Percentiles rank a stretch among this genome's conserved stretches.
These are phyloP conservation scores for Geotrichum ghanense DNA, from an alignment of 805 yeast genomes.

Conservation along the genomic window DNA sequence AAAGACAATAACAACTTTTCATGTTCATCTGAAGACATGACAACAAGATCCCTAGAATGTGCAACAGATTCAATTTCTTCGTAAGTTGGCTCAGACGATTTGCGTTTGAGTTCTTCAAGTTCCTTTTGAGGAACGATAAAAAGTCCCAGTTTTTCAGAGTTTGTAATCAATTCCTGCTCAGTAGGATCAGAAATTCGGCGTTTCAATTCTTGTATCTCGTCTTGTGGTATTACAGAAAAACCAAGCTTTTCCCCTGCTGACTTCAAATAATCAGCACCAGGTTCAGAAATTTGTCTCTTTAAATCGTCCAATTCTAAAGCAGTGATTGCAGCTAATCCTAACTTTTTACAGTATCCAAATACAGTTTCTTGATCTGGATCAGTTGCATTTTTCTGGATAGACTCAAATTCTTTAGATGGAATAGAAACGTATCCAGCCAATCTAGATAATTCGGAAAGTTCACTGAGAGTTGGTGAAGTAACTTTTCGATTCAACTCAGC, in stretches of 20 bases:
- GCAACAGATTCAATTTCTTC: not conserved
- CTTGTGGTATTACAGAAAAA: too few relatives aligned
- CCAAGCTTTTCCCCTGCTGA: too few relatives aligned
- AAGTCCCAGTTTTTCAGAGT: constrained; percentile 15
- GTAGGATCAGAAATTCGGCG: constrained; percentile 18
- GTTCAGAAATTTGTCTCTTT: not conserved
- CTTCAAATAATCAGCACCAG: not conserved
- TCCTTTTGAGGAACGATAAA: constrained; percentile 16
- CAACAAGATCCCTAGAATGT: constrained; percentile 11
- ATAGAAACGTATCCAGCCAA: constrained; percentile 1
- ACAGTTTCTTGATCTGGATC: too few relatives aligned
- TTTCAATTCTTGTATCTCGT: constrained; percentile 16
- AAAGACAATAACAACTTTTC: constrained; percentile 10
- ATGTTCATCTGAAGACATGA: constrained; percentile 26
- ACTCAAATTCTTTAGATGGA: constrained; percentile 7
- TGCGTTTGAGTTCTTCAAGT: constrained; percentile 10
- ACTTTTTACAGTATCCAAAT: too few relatives aligned
- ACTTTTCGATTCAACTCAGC: constrained; percentile 8
- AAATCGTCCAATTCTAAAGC: too few relatives aligned
- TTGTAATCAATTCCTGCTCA: constrained; percentile 16
- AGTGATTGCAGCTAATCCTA: too few relatives aligned
- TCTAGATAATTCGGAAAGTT: constrained; percentile 4
- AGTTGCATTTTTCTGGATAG: constrained; percentile 15
- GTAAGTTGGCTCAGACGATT: constrained; percentile 5
- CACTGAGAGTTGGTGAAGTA: constrained; percentile 8